These are phyloP conservation scores for Flaveria ramosissima DNA, from an alignment of 129 eudicot species.

Conservation along the genomic window DNA sequence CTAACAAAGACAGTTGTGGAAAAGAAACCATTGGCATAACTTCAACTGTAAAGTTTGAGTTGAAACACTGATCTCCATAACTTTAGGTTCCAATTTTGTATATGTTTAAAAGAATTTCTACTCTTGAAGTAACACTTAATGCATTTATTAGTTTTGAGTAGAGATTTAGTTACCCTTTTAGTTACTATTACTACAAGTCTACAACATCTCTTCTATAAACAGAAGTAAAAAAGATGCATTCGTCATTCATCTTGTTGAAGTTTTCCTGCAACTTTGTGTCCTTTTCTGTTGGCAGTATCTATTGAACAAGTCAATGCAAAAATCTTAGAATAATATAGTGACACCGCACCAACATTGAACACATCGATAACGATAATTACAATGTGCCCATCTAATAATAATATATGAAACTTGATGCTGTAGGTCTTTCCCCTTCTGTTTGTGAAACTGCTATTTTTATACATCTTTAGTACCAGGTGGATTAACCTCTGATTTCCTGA, in stretches of 20 bases:
- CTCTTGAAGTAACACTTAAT: constrained; percentile 11
- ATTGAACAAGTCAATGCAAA: constrained; percentile 28
- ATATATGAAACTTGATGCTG: constrained; percentile 15
- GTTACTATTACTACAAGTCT: no score
- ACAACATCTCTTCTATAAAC: not conserved
- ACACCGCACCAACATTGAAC: constrained; percentile 27
- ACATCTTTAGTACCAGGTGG: not conserved
- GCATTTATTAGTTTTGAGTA: not conserved
- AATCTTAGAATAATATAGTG: constrained; percentile 29
- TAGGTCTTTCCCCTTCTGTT: not conserved
- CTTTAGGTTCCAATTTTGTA: not conserved
- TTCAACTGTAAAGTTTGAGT: not conserved
- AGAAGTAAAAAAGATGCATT: constrained; percentile 9
- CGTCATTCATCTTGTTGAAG: constrained; percentile 15
- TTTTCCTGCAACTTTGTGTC: constrained; percentile 21
- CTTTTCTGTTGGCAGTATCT: constrained; percentile 15
- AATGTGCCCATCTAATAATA: constrained; percentile 9
- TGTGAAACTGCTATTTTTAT: not conserved
- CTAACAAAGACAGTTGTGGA: not conserved
- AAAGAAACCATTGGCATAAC: not conserved
- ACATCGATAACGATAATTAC: constrained; percentile 35
- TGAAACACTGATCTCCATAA: not conserved
- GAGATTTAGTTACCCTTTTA: not conserved
- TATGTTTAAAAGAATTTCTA: not conserved
- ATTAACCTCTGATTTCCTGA: not conserved